phyloP scores from a whole-genome alignment of 2,329 filamentous ascomycete genomes.

The Xylariaceae sp. region DNA sequence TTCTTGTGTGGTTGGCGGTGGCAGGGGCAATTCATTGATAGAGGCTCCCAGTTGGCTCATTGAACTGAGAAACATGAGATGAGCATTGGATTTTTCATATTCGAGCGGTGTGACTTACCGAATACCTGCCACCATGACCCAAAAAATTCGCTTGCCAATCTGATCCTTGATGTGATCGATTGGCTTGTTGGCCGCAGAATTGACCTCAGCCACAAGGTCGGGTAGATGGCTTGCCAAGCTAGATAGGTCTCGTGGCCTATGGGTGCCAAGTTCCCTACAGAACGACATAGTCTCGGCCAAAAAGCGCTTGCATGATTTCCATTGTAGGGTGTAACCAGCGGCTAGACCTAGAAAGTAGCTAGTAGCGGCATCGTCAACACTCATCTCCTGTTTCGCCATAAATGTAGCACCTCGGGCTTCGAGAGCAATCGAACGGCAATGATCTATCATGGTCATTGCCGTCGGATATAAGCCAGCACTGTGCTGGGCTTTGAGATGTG shows the following conservation, averaged over 20 bases:
- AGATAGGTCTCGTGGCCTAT: slow-evolving; percentile 55
- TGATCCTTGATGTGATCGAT: slow-evolving; percentile 76
- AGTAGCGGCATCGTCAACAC: slow-evolving; percentile 69
- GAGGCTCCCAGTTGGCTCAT: slow-evolving; percentile 78
- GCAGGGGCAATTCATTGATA: slow-evolving; percentile 74
- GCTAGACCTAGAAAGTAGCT: slow-evolving; percentile 77
- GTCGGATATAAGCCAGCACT: slow-evolving; percentile 70
- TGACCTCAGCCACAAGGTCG: slow-evolving; percentile 46
- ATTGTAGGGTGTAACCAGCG: slow-evolving; percentile 71
- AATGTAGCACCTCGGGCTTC: slow-evolving; percentile 64
- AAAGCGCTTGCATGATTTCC: slow-evolving; percentile 71
- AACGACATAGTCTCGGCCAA: slow-evolving; percentile 75
- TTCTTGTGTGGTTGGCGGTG: slow-evolving; percentile 75
- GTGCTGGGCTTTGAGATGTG: slow-evolving; percentile 71
- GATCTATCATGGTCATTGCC: slow-evolving; percentile 71
- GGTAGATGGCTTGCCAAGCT: slow-evolving; percentile 20
- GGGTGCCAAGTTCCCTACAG: slow-evolving; percentile 69
- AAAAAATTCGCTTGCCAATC: slow-evolving; percentile 80
- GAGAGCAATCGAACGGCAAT: slow-evolving; percentile 72
- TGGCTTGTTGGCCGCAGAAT: slow-evolving; percentile 49
- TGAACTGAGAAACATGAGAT: slow-evolving; percentile 56
- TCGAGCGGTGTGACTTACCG: slow-evolving; percentile 53
- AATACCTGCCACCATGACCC: slow-evolving; percentile 78
- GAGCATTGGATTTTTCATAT: not conserved
- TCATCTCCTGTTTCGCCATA: slow-evolving; percentile 55